phyloP scores from a whole-genome alignment of 1,284 basidiomycete genomes.

The Fomitiporia mediterranea region DNA sequence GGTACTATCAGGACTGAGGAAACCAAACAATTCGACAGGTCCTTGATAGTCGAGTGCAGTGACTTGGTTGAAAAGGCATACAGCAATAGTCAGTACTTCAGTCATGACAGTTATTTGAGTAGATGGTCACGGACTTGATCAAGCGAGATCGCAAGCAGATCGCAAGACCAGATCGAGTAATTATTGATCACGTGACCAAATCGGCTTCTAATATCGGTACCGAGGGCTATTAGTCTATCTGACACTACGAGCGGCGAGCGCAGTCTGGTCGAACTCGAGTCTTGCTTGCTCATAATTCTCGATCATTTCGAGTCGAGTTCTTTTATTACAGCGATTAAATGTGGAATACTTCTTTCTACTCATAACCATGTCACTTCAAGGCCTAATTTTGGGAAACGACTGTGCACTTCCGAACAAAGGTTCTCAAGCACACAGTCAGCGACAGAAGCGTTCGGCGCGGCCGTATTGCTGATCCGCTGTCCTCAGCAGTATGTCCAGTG shows the following conservation, averaged over 20 bases:
- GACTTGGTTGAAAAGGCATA: constrained; percentile 31
- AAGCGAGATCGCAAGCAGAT: background rate
- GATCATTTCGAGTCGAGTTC: background rate
- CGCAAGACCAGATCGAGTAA: too few relatives aligned
- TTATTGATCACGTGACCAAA: too few relatives aligned
- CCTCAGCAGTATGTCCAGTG: constrained; percentile 48
- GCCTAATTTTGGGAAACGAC: constrained; percentile 87
- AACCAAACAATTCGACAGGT: constrained; percentile 30
- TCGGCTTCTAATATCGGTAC: too few relatives aligned
- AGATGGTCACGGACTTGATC: background rate
- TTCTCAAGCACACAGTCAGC: constrained; percentile 87
- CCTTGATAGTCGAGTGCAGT: constrained; percentile 31
- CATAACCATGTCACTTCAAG: constrained; percentile 67
- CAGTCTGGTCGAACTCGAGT: too few relatives aligned
- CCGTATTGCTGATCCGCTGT: constrained; percentile 66
- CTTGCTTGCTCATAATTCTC: background rate
- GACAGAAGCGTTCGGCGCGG: constrained; percentile 88
- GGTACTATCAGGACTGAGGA: constrained; percentile 27
- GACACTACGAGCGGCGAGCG: too few relatives aligned
- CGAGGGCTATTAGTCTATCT: background rate
- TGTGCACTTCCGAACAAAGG: constrained; percentile 84
- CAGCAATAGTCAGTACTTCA: constrained; percentile 24
- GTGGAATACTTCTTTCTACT: too few relatives aligned
- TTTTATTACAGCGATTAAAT: background rate
- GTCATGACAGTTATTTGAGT: too few relatives aligned